A percentile compares a stretch with the other conserved stretches of the same genome.
phyloP scores from a whole-genome alignment of 2,329 filamentous ascomycete species.

The Fusarium newnesense region DNA sequence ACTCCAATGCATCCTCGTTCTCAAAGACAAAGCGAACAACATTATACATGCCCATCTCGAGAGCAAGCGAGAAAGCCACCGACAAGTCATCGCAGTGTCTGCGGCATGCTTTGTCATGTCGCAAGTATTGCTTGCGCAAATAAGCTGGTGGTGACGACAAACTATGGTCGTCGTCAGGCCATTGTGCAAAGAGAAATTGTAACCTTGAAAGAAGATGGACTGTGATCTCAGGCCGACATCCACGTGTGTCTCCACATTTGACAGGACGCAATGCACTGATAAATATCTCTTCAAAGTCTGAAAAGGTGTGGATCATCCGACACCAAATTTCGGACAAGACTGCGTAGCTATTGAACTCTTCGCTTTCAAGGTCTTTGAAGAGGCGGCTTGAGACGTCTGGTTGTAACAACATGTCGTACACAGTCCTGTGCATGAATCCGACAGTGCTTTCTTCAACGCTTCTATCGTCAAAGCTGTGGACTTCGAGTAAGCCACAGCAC shows the following conservation, averaged over 20 bases:
- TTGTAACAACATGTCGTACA: background rate
- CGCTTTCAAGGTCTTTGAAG: background rate
- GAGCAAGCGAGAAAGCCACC: background rate
- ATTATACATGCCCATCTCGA: background rate
- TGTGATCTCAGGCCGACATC: background rate
- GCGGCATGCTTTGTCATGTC: background rate
- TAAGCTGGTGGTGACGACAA: rapidly evolving
- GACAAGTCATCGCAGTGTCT: background rate
- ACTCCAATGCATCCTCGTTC: background rate
- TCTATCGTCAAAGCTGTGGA: background rate
- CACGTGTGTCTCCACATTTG: background rate
- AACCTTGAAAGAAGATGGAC: background rate
- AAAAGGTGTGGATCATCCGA: background rate
- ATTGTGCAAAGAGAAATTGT: background rate
- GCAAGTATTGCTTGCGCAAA: background rate
- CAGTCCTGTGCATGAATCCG: background rate
- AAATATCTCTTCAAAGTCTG: rapidly evolving
- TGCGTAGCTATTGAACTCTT: background rate
- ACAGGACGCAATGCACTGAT: background rate
- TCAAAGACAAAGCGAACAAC: rapidly evolving
- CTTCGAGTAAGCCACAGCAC: background rate
- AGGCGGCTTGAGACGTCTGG: rapidly evolving
- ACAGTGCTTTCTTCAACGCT: rapidly evolving
- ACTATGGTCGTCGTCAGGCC: rapidly evolving
- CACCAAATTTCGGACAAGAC: background rate